Evolutionary conservation across 257 asterid species (phyloP).

Genomic region (Linderniella brevidens): DNA sequence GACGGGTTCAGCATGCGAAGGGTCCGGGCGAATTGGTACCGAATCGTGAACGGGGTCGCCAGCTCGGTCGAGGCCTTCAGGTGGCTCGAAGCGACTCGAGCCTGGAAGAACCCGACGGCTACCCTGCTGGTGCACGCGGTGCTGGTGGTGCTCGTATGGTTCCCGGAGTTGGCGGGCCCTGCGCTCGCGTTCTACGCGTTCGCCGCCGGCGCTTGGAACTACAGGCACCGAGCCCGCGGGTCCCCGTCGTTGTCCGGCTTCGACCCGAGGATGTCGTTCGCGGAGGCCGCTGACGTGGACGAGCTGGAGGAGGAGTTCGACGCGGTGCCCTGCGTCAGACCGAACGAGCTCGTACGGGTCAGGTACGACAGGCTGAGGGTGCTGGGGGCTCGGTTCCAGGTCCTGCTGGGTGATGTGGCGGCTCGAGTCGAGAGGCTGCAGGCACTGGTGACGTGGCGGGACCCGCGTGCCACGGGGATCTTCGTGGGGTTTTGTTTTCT

Average conservation of each 20-base stretch:
- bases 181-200: conserved; percentile 61
- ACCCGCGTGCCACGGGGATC: conserved; percentile 78
- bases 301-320: conserved; percentile 92
- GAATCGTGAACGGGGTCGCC: conserved; percentile 65
- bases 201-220: conserved; percentile 67
- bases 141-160: conserved; percentile 76
- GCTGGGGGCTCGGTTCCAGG: conserved; percentile 78
- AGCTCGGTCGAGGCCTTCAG: conserved; percentile 77
- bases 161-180: conserved; percentile 73
- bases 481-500: conserved; percentile 62
- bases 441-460: conserved; percentile 93
- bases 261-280: conserved; percentile 54
- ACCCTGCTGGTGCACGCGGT: conserved; percentile 57
- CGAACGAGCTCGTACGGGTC: conserved; percentile 47
- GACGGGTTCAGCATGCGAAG: conserved; percentile 88
- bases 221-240: conserved; percentile 57
- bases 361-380: conserved; percentile 72
- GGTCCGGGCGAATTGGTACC: conserved; percentile 80
- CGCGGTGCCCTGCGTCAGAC: conserved; percentile 69
- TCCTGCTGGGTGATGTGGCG: conserved; percentile 89
- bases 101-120: conserved; percentile 75
- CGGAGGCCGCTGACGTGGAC: conserved; percentile 60
- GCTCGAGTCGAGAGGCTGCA: conserved; percentile 86
- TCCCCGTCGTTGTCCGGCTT: conserved; percentile 43
- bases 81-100: conserved; percentile 64